Percentiles rank a stretch among this genome's conserved stretches.
phyloP scores from a whole-genome alignment of 1,139 yeast species.

The Blastobotrys elegans region DNA sequence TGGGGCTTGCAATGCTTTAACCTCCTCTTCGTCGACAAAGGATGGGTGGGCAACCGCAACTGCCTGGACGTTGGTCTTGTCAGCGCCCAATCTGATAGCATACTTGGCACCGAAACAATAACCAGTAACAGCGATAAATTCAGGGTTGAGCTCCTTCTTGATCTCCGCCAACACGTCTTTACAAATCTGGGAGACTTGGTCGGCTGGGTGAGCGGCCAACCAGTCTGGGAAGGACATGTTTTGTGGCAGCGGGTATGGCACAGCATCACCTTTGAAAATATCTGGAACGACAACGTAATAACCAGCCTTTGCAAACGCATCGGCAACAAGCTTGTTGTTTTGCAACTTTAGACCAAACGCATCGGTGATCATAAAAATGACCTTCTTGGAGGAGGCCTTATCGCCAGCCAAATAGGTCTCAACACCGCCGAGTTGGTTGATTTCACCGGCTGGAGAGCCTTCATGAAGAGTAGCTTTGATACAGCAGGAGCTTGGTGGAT shows the following conservation, averaged over 20 bases:
- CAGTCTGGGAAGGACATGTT: conserved; percentile 42
- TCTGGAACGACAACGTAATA: conserved; percentile 72
- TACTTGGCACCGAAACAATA: conserved; percentile 84
- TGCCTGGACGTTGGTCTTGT: conserved; percentile 45
- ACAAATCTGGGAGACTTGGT: conserved; percentile 40
- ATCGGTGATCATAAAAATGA: conserved; percentile 64
- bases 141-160: conserved; percentile 44
- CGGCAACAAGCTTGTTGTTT: conserved; percentile 64
- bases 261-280: conserved; percentile 54
- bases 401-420: conserved; percentile 56
- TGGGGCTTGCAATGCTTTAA: conserved; percentile 55
- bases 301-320: conserved; percentile 58
- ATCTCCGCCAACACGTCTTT: conserved; percentile 44
- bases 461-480: conserved; percentile 28
- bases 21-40: conserved; percentile 57
- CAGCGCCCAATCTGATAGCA: conserved; percentile 49
- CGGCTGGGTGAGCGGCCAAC: conserved; percentile 51
- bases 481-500: conserved; percentile 30
- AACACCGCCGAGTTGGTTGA: conserved; percentile 42
- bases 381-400: conserved; percentile 38
- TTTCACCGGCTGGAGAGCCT: conserved; percentile 41
- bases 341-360: conserved; percentile 55
- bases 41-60: conserved; percentile 84
- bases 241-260: conserved; percentile 26
- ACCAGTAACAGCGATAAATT: conserved; percentile 59